These are phyloP conservation scores for Gymnopilus dilepis DNA, from an alignment of 768 basidiomycete species.

Conservation along the genomic window DNA sequence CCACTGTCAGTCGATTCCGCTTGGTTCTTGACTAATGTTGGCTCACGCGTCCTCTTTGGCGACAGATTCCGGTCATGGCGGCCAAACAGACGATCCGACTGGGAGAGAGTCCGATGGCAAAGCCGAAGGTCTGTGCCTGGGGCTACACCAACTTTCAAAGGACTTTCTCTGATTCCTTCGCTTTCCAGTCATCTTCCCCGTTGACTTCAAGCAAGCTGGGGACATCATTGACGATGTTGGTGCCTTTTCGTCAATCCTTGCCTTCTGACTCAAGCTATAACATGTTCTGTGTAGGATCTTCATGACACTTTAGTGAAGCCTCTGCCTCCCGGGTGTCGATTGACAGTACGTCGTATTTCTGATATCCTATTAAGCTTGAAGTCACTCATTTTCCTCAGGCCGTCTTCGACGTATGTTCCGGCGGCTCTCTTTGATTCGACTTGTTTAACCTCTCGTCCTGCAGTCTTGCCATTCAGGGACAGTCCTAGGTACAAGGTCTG, in stretches of 20 bases:
- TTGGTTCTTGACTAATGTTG: neutral
- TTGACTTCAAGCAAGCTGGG: conserved; percentile 80
- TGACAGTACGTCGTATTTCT: conserved; percentile 43
- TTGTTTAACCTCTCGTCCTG: neutral
- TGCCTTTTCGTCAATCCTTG: neutral
- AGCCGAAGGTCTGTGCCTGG: conserved; percentile 63
- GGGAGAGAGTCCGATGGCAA: conserved; percentile 81
- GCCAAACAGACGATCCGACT: conserved; percentile 77
- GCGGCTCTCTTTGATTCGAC: neutral
- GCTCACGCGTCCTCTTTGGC: too few relatives aligned
- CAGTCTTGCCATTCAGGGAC: conserved; percentile 58
- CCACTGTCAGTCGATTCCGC: conserved; percentile 54
- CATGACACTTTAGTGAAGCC: conserved; percentile 50
- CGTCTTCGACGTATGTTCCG: conserved; percentile 52
- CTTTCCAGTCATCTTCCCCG: conserved; percentile 77
- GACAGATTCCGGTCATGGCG: conserved; percentile 93
- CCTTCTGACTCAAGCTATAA: neutral
- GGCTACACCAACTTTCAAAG: too few relatives aligned
- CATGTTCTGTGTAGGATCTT: conserved; percentile 42
- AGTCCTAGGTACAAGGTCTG: conserved; percentile 44
- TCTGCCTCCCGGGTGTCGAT: conserved; percentile 50
- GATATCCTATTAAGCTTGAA: neutral
- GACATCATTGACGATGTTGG: conserved; percentile 76
- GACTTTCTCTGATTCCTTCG: too few relatives aligned
- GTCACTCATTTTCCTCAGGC: conserved; percentile 36